Evolutionary conservation across 495 filamentous ascomycete species (phyloP), one percentile per base, ranked within the genome.

Genomic region (Elasticomyces elasticus): DNA sequence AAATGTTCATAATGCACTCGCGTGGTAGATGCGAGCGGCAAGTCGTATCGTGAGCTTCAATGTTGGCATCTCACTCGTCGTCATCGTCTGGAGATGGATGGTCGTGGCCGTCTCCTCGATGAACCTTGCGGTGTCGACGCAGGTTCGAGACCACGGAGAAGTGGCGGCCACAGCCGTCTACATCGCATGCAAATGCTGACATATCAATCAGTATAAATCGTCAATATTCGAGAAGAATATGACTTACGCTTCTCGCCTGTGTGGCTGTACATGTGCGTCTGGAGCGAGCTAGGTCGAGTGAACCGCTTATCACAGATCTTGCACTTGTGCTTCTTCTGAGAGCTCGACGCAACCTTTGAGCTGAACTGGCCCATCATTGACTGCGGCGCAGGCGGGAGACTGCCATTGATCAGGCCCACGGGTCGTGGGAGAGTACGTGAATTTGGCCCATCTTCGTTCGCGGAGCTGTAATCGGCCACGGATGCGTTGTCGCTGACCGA

Each of bases 261-360:
- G 68, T 98, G 92, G 67, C 89, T 95, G 71, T 98, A 98, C 82
- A 96, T 97, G 65, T 98, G 92, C 23, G 92, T 98, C 62, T 96
- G 94, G 28, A 98, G 69, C 6, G 92, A 98, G 65, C 91, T 96
- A 0, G 92, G 92, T 35, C 92, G 80, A 10, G 92, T 97, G 69
- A 98, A 98, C 7, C 92, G 82, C 80, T 98, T 98, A 72, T 97
- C 92, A 75, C 92, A 98, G 47, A 98, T 87, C 76, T 96, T 97
- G 78, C 92, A 98, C 72, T 95, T 96, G 74, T 98, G 92, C 76
- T 97, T 98, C 81, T 98, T 98, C 66, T 97, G 91, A 25, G 92
- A 89, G 72, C 86, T 94, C 22, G 89, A 91, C 10, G 88, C 87
- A 44, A 96, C 83, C 68, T 96, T 97, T 41, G 92, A 96, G 74